phyloP scores from a whole-genome alignment of 805 yeast species.

The Maudiozyma bulderi region DNA sequence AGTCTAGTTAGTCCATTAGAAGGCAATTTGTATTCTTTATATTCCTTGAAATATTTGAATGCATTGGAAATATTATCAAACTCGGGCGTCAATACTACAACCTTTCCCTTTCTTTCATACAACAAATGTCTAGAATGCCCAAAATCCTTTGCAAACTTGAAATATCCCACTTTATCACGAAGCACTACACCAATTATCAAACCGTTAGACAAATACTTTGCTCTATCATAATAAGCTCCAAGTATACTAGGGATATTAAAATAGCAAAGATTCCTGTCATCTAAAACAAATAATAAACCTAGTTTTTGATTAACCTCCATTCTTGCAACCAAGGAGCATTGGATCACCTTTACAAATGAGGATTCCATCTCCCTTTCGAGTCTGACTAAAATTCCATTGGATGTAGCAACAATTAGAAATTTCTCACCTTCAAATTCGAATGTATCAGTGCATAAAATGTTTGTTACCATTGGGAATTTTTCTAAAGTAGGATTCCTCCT shows the following conservation, averaged over 20 bases:
- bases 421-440: conserved; percentile 38
- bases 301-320: conserved; percentile 42
- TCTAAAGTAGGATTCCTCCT: not conserved
- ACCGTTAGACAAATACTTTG: conserved; percentile 25
- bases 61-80: conserved; percentile 25
- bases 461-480: conserved; percentile 23
- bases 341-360: conserved; percentile 13
- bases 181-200: conserved; percentile 41
- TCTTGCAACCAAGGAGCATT: conserved; percentile 43
- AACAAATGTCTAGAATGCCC: conserved; percentile 47
- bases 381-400: conserved; percentile 51
- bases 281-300: conserved; percentile 46
- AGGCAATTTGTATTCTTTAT: conserved; percentile 52
- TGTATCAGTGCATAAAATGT: conserved; percentile 35
- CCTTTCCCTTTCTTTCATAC: conserved; percentile 44
- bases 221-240: conserved; percentile 42
- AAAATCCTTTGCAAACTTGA: conserved; percentile 60
- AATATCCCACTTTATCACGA: conserved; percentile 48
- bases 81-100: conserved; percentile 33
- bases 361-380: conserved; percentile 5
- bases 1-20: conserved; percentile 40
- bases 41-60: conserved; percentile 27
- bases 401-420: conserved; percentile 50
- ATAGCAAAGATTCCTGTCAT: conserved; percentile 50
- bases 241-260: conserved; percentile 55